Evolutionary conservation across 2,329 filamentous ascomycete genomes (phyloP), one percentile per base, ranked within the genome.

Genomic region (Colletotrichum ledebouriae): DNA sequence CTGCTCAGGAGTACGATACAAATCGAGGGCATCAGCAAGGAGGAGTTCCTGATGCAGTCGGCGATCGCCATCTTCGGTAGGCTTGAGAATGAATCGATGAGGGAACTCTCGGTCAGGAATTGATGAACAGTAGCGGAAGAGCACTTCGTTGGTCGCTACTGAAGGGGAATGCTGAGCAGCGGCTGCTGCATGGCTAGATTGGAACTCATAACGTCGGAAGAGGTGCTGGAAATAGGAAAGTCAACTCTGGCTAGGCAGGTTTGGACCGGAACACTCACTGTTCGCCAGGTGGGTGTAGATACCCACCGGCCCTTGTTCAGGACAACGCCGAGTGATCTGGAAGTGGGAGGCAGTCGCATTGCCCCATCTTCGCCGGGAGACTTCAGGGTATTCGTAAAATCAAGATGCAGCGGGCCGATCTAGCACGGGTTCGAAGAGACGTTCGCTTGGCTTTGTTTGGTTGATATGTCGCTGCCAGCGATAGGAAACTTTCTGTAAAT

Each of bases 331-430:
- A 59, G 41, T 52, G 57, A 52, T 66, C 61, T 64, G 17, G 67
- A 58, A 46, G 59, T 61, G 39, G 41, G 58, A 57, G 58, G 53
- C 57, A 60, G 61, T 58, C 70, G 68, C 70, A 71, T 71, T 47
- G 60, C 65, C 58, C 70, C 70, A 71, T 71, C 22, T 67, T 69
- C 25, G 46, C 65, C 42, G 59, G 34, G 56, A 46, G 59, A 34
- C 12, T 37, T 29, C 39, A 41, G 13, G n/a, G 22, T 29, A 52
- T 37, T 25, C 39, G 22, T 46, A 42, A 34, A 49, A 44, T 29
- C 34, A 47, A 64, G 65, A 65, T 59, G 53, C 60, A 52, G 10
- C 22, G n/a, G 17, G 46, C 22, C 46, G n/a, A 25, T 25, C 9
- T 57, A n/a, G 33, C 29, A 4, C 29, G 29, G 4, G 29, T 9